phyloP scores from a whole-genome alignment of 2,329 filamentous ascomycete species.

The Whalleya microplaca region DNA sequence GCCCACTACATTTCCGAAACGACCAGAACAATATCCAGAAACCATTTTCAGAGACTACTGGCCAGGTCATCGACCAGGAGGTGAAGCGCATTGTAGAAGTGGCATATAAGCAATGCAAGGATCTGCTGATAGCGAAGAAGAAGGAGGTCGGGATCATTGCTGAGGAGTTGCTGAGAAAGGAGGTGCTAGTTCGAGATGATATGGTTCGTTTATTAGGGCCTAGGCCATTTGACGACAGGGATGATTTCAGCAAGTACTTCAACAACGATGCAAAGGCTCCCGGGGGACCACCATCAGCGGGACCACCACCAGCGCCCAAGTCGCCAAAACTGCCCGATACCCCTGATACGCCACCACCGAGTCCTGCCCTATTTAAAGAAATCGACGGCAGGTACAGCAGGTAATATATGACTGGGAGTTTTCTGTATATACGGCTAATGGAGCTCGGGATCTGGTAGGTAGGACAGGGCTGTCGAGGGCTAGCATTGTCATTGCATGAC shows the following conservation, averaged over 20 bases:
- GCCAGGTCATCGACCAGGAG: constrained; percentile 87
- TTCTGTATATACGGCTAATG: constrained; percentile 15
- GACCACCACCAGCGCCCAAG: constrained; percentile 50
- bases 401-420: constrained; percentile 13
- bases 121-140: constrained; percentile 84
- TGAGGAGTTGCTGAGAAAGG: constrained; percentile 90
- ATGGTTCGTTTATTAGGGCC: constrained; percentile 86
- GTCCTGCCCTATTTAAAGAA: constrained; percentile 33
- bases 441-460: not conserved
- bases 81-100: constrained; percentile 90
- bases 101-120: constrained; percentile 88
- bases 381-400: constrained; percentile 29
- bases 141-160: constrained; percentile 85
- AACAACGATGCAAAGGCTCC: constrained; percentile 61
- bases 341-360: constrained; percentile 35
- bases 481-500: not conserved
- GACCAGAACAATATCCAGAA: constrained; percentile 84
- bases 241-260: constrained; percentile 96
- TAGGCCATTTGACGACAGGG: constrained; percentile 80
- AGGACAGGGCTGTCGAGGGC: not conserved
- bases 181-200: constrained; percentile 89
- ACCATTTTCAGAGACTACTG: constrained; percentile 94
- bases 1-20: constrained; percentile 88
- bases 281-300: constrained; percentile 56
- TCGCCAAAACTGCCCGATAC: constrained; percentile 47